phyloP scores from a whole-genome alignment of 306 rosid genomes.

The Gynostemma pentaphyllum region DNA sequence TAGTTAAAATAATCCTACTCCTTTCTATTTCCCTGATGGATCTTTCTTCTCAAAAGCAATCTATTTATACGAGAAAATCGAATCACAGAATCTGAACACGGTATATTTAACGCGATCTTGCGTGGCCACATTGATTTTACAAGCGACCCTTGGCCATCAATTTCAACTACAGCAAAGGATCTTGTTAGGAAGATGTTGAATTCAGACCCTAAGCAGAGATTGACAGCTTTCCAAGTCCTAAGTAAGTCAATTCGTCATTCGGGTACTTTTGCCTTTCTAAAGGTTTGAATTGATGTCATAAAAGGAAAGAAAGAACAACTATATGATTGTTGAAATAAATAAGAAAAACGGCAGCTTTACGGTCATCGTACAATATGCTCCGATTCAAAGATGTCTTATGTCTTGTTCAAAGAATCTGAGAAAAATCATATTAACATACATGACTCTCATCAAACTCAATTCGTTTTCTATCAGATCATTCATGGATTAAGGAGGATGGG shows the following conservation, averaged over 20 bases:
- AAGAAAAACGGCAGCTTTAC: not conserved
- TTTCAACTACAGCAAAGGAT: constrained; percentile 81
- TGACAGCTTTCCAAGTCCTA: constrained; percentile 77
- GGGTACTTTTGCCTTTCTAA: not conserved
- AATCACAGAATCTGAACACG: constrained; percentile 80
- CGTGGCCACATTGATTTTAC: constrained; percentile 68
- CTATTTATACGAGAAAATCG: constrained; percentile 9
- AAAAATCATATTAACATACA: not conserved
- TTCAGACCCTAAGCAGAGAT: constrained; percentile 73
- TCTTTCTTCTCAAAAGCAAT: not conserved
- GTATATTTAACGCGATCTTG: constrained; percentile 82
- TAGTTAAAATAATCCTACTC: not conserved
- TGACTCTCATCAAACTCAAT: not conserved
- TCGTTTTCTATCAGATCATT: constrained; percentile 8
- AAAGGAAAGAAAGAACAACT: not conserved
- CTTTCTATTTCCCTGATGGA: not conserved
- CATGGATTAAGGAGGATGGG: constrained; percentile 96
- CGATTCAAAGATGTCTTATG: not conserved
- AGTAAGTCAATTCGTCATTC: constrained; percentile 29
- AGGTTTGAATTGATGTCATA: not conserved
- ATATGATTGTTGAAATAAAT: not conserved
- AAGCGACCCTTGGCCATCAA: constrained; percentile 90
- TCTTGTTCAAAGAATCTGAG: not conserved
- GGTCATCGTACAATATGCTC: not conserved
- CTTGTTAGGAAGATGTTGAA: constrained; percentile 88